Evolutionary conservation across 2,329 filamentous ascomycete species (phyloP), one percentile per base, ranked within the genome.

Genomic region (Trichoderma gracile): DNA sequence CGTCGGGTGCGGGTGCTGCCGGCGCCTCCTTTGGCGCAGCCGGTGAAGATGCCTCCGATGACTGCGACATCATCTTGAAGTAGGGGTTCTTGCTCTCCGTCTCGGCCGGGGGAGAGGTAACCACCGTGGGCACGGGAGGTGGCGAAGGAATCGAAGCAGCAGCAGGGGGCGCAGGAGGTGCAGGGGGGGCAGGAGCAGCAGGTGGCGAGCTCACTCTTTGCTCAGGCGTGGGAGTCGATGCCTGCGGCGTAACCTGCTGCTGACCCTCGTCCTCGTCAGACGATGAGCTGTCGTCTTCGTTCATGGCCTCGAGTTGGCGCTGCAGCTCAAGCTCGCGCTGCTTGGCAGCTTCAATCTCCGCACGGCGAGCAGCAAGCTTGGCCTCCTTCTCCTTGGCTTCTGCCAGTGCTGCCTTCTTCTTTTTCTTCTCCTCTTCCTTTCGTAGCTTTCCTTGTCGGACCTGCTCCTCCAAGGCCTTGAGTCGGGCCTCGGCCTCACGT

Each of bases 371-470:
- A 25, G 91, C 91, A 68, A 97, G 81, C 74, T 90, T 89, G 60
- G 88, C 82, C 75, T 98, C 94, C 74, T 96, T 93, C 71, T 97
- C 92, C 76, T 92, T 94, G 8, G 93, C 87, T 70, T 95, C 92
- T 56, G 90, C 90, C 72, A 91, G 83, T 10, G 93, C 93, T 23
- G 92, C 94, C 79, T 97, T 93, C 81, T 93, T 95, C 71, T 86
- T 89, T 68, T 89, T 91, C 82, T 96, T 97, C 79, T 97, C 95
- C 76, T 99, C 95, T 70, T 96, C 91, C 78, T 97, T 98, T 82
- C 92, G 94, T 59, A 98, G 80, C 80, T 98, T 99, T 72, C 93
- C 92, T 74, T 93, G 91, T 68, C 89, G 89, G 59, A 98, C 93
- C 77, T 97, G 93, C 75, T 98, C 93, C 77, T 99, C 93, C 9